Conservation (phyloP, 2,329 filamentous ascomycete genomes). For the Diatrype stigma region DNA sequence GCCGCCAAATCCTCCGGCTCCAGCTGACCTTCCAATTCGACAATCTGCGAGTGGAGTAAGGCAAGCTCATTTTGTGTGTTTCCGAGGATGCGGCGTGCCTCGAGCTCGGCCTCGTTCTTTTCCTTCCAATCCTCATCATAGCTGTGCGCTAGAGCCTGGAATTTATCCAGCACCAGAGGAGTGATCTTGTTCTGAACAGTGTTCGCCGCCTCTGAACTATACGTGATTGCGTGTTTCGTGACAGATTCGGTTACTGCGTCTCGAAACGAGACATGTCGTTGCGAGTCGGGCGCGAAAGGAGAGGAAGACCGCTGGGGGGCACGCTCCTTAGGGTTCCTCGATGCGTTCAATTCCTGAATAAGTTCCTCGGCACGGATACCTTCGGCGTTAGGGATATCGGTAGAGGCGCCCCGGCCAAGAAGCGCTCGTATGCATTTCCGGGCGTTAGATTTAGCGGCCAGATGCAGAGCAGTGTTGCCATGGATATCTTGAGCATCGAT, state of each 20-base stretch:
- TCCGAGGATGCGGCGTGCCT: slow-evolving; percentile 61
- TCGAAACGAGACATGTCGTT: slow-evolving; percentile 49
- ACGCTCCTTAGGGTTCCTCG: slow-evolving; percentile 58
- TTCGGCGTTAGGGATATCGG: slow-evolving; percentile 76
- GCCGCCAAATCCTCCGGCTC: slow-evolving; percentile 52
- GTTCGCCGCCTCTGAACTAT: slow-evolving; percentile 63
- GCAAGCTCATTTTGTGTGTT: slow-evolving; percentile 67
- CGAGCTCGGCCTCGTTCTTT: slow-evolving; percentile 65
- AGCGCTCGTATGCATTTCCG: slow-evolving; percentile 82
- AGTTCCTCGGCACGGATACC: slow-evolving; percentile 82
- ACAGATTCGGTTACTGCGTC: slow-evolving; percentile 44
- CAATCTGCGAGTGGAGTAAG: slow-evolving; percentile 54
- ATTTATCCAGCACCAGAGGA: slow-evolving; percentile 66
- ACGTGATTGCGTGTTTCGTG: slow-evolving; percentile 37
- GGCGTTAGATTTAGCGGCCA: slow-evolving; percentile 76
- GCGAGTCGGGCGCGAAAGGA: slow-evolving; percentile 61
- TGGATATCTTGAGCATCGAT: slow-evolving; percentile 80
- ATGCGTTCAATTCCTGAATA: slow-evolving; percentile 70
- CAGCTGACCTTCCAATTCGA: slow-evolving; percentile 50
- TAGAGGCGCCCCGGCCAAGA: slow-evolving; percentile 74
- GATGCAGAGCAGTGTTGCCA: slow-evolving; percentile 79
- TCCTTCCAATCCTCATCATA: slow-evolving; percentile 75
- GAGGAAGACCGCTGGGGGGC: slow-evolving; percentile 72
- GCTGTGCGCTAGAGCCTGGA: slow-evolving; percentile 63
- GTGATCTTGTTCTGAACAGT: slow-evolving; percentile 66